Evolutionary conservation across 2,329 filamentous ascomycete species (phyloP).

Genomic region (Penicillium sp.): DNA sequence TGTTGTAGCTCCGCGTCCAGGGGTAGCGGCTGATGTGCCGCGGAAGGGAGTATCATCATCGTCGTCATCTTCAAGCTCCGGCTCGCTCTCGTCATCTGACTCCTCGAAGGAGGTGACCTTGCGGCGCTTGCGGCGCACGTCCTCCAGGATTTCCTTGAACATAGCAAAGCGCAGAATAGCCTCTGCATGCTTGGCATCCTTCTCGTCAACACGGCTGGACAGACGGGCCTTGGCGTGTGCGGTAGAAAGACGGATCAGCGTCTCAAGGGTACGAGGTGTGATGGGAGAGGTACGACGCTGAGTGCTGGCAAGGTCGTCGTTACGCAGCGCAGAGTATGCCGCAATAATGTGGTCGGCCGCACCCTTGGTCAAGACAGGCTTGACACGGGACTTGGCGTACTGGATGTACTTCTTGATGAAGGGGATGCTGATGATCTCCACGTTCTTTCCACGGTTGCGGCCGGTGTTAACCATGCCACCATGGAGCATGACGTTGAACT

Average conservation of each 20-base stretch:
- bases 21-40: conserved; percentile 37
- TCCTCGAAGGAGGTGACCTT: conserved; percentile 73
- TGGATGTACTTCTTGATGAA: conserved; percentile 99
- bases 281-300: conserved; percentile 92
- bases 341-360: conserved; percentile 90
- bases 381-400: conserved; percentile 91
- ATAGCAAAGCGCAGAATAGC: conserved; percentile 90
- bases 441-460: conserved; percentile 74
- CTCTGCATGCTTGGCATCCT: conserved; percentile 86
- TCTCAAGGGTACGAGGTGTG: conserved; percentile 96
- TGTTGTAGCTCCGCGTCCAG: conserved; percentile 38
- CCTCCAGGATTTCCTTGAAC: conserved; percentile 90
- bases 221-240: conserved; percentile 93
- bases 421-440: conserved; percentile 90
- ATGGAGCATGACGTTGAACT: conserved; percentile 95
- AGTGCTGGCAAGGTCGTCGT: conserved; percentile 94
- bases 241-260: conserved; percentile 94
- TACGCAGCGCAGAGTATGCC: conserved; percentile 89
- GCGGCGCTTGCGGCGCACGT: conserved; percentile 81
- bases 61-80: conserved; percentile 45
- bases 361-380: conserved; percentile 87
- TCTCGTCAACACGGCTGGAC: conserved; percentile 85
- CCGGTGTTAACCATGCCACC: conserved; percentile 83
- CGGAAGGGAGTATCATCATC: conserved; percentile 33
- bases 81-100: conserved; percentile 55